phyloP scores from a whole-genome alignment of 164 flowering plant species.

The Vitis vinifera region ASM3070453v1 NC_081816.1:6564001-6564500 shows the following conservation, averaged over 20 bases:
- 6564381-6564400: background rate
- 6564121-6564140: slow-evolving; percentile 84
- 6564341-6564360: background rate
- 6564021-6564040: background rate
- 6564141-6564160: slow-evolving; percentile 61
- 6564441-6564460: background rate
- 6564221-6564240: slow-evolving; percentile 60
- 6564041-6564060: background rate
- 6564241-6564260: slow-evolving; percentile 43
- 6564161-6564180: slow-evolving; percentile 42
- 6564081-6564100: slow-evolving; percentile 63
- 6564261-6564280: slow-evolving; percentile 53
- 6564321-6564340: slow-evolving; percentile 30
- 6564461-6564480: background rate
- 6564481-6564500: background rate
- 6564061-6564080: slow-evolving; percentile 31
- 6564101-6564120: slow-evolving; percentile 98
- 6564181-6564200: slow-evolving; percentile 53
- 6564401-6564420: background rate
- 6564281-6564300: slow-evolving; percentile 52
- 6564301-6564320: slow-evolving; percentile 79
- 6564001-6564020: background rate
- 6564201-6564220: slow-evolving; percentile 83
- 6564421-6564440: background rate
- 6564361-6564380: background rate